Base-by-base conservation (phyloP, 805 yeast species). In the Metschnikowia noctiluminum region DNA sequence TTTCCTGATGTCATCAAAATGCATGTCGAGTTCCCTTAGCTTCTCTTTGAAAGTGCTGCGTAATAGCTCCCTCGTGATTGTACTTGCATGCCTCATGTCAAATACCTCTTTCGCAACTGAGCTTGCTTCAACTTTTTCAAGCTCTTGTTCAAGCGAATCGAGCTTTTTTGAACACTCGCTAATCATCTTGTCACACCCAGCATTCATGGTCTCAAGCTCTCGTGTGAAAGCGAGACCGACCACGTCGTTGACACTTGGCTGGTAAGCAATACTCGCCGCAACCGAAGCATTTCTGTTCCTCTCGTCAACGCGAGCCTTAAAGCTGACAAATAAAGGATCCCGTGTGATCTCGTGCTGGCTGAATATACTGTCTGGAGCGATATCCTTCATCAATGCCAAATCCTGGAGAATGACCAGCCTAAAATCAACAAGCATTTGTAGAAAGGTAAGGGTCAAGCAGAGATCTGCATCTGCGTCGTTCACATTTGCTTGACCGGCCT, bases 391-490 rank as follows among this genome's bases (percentile, higher is more conserved):
- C 31, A 40, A 37, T 6, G 44, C 49, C 44, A 45, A 40, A 14
- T 45, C 49, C 16, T 45, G 49, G 21, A 45, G 13, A 9, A 45
- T 35, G 14, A 45, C 30, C 9, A 16, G 34, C 7, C 49, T 35
- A 32, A 45, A 45, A 11, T 34, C 34, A 8, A 16, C 16, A 12
- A 45, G 49, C 44, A 40, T 45, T n/a, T 36, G 15, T 26, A 45
- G 39, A 35, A 45, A 45, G 15, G 13, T 4, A 21, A 15, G 12
- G 4, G 32, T 26, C 6, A 40, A 30, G 12, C 28, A 38, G 15
- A n/a, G n/a, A n/a, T 44, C 47, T 38, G 32, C 26, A 26, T 37
- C 15, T 26, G 15, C 12, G 7, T n/a, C 13, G n/a, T 28, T 8
- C 13, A 30, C 9, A 15, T 31, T 31, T 12, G 12, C 6, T 38